These are phyloP conservation scores for Neoarthrinium moseri DNA, from an alignment of 2,329 filamentous ascomycete species.

Conservation along the genomic window DNA sequence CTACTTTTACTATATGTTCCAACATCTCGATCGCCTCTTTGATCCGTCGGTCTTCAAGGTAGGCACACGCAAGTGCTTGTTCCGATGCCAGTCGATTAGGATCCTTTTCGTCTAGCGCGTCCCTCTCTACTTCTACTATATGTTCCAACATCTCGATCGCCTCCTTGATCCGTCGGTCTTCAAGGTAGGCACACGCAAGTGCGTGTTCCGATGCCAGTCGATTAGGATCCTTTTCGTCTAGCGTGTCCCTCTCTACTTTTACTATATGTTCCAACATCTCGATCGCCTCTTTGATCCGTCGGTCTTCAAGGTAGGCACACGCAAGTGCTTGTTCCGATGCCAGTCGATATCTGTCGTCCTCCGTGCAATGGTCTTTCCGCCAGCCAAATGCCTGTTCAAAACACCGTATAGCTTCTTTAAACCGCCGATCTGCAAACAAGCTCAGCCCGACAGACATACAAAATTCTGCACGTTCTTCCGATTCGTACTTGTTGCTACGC, in stretches of 20 bases:
- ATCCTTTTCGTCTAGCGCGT: neutral
- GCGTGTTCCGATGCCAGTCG: neutral
- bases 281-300: constrained; percentile 12
- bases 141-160: constrained; percentile 13
- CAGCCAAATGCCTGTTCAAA: constrained; percentile 11
- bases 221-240: neutral
- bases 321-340: neutral
- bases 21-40: constrained; percentile 13
- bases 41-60: constrained; percentile 6
- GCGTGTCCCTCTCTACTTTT: neutral
- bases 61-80: constrained; percentile 18
- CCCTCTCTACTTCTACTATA: neutral
- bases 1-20: constrained; percentile 2
- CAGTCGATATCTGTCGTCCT: neutral
- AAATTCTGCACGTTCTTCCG: constrained; percentile 18
- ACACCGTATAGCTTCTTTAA: constrained; percentile 12
- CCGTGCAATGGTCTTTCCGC: neutral
- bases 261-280: constrained; percentile 11
- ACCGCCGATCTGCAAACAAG: constrained; percentile 18
- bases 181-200: neutral
- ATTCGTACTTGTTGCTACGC: constrained; percentile 12
- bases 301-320: neutral
- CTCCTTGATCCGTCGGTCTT: constrained; percentile 5
- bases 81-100: neutral
- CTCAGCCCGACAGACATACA: constrained; percentile 17